phyloP scores from a whole-genome alignment of 257 asterid species.

The Solanum medicagineum region DNA sequence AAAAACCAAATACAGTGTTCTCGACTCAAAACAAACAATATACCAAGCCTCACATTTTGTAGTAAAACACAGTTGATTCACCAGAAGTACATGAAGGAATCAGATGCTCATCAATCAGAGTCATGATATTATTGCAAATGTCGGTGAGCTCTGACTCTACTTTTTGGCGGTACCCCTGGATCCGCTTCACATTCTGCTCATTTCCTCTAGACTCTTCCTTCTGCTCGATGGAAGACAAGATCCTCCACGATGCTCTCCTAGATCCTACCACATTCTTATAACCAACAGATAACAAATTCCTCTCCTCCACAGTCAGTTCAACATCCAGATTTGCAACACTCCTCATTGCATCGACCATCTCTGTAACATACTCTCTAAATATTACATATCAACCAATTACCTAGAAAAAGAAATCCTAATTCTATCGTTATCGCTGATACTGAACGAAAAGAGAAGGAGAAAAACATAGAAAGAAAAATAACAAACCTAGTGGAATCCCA shows the following conservation, averaged over 20 bases:
- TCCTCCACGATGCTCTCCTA: slow-evolving; percentile 13
- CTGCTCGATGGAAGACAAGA: slow-evolving; percentile 10
- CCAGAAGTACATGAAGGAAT: slow-evolving; percentile 3
- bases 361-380: not conserved
- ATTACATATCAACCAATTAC: not conserved
- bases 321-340: slow-evolving; percentile 1
- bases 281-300: slow-evolving; percentile 10
- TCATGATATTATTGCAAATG: slow-evolving; percentile 8
- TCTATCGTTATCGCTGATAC: not conserved
- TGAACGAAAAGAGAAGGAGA: not conserved
- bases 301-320: slow-evolving; percentile 8
- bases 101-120: slow-evolving; percentile 9
- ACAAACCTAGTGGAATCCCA: not conserved
- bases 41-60: slow-evolving; percentile 5
- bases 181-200: slow-evolving; percentile 13
- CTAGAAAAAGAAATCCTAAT: not conserved
- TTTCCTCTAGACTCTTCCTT: slow-evolving; percentile 10
- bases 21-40: not conserved
- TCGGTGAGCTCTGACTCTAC: slow-evolving; percentile 3
- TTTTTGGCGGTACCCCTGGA: slow-evolving; percentile 4
- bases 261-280: slow-evolving; percentile 12
- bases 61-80: slow-evolving; percentile 9
- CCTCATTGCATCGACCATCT: slow-evolving; percentile 14
- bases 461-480: not conserved
- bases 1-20: not conserved